Conservation (phyloP, 495 filamentous ascomycete genomes). For the Xylaria cubensis region DNA sequence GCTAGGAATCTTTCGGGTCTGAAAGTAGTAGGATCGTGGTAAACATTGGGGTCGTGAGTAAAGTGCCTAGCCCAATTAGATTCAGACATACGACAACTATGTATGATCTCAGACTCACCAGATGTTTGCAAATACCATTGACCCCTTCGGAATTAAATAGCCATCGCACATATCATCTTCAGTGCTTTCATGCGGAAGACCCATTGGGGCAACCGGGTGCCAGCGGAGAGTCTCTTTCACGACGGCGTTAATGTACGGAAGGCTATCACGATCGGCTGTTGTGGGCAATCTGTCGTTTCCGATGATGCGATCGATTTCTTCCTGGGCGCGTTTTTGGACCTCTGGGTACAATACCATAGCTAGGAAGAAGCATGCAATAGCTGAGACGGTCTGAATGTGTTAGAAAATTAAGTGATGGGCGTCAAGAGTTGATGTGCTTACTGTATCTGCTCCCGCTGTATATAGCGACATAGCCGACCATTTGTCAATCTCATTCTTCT, state of each 20-base stretch:
- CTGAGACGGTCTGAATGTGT: slow-evolving; percentile 41
- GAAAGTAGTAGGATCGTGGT: slow-evolving; percentile 52
- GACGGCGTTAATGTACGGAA: no score
- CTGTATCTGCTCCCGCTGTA: slow-evolving; percentile 55
- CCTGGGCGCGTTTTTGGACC: slow-evolving; percentile 45
- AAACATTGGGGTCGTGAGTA: slow-evolving; percentile 44
- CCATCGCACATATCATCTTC: no score
- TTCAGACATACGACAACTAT: not conserved
- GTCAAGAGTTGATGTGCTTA: slow-evolving; percentile 26
- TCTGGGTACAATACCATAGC: slow-evolving; percentile 55
- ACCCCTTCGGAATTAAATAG: not conserved
- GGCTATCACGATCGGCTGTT: slow-evolving; percentile 42
- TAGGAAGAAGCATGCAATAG: slow-evolving; percentile 53
- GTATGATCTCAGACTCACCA: slow-evolving; percentile 32
- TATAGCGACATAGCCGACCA: slow-evolving; percentile 55
- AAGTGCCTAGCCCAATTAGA: slow-evolving; percentile 35
- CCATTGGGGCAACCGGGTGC: no score
- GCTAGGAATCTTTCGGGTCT: slow-evolving; percentile 49
- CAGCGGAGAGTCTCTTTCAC: no score
- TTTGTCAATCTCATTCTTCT: slow-evolving; percentile 47
- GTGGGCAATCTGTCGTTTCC: slow-evolving; percentile 53
- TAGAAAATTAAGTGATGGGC: not conserved
- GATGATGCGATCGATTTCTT: slow-evolving; percentile 60
- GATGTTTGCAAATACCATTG: slow-evolving; percentile 41
- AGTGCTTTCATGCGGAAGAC: no score